These are phyloP conservation scores for Ogataea wickerhamii DNA, from an alignment of 805 yeast genomes.

Conservation along the genomic window DNA sequence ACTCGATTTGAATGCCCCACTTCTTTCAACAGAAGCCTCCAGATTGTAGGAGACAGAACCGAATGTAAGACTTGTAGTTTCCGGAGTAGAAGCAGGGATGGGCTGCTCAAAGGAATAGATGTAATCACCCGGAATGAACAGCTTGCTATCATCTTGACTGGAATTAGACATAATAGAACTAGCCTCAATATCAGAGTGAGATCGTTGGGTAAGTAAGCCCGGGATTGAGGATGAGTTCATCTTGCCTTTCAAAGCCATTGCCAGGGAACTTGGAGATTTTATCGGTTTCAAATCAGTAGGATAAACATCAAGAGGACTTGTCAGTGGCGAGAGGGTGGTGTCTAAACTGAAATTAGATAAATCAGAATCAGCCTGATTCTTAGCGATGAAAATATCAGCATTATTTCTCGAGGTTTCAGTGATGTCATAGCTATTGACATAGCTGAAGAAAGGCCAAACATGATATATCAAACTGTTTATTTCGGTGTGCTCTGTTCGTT, in stretches of 20 bases:
- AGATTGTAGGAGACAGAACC: slow-evolving; percentile 74
- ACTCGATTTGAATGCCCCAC: slow-evolving; percentile 83
- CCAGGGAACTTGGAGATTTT: slow-evolving; percentile 27
- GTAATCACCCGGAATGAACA: slow-evolving; percentile 85
- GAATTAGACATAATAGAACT: slow-evolving; percentile 22
- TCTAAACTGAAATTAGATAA: slow-evolving; percentile 36
- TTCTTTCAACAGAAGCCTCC: slow-evolving; percentile 67
- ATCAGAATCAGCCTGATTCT: slow-evolving; percentile 28
- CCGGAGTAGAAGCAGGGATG: slow-evolving; percentile 78
- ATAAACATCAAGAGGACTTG: slow-evolving; percentile 19
- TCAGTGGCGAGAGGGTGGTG: slow-evolving; percentile 29
- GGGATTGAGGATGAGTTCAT: slow-evolving; percentile 23
- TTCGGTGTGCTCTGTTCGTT: slow-evolving; percentile 63
- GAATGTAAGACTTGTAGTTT: slow-evolving; percentile 70
- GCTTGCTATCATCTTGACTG: slow-evolving; percentile 26
- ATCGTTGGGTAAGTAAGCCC: slow-evolving; percentile 10
- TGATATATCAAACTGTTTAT: slow-evolving; percentile 65
- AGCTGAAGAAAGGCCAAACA: slow-evolving; percentile 84
- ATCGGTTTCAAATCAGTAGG: slow-evolving; percentile 18
- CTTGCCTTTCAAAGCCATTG: slow-evolving; percentile 28
- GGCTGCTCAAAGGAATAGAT: slow-evolving; percentile 90
- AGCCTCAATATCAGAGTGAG: slow-evolving; percentile 19
- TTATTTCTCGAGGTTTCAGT: slow-evolving; percentile 38
- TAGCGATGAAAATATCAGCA: slow-evolving; percentile 43
- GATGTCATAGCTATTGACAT: slow-evolving; percentile 27